Percentiles rank a stretch among this genome's conserved stretches.
phyloP scores from a whole-genome alignment of 345 rosid species.

The Geranium brycei region DNA sequence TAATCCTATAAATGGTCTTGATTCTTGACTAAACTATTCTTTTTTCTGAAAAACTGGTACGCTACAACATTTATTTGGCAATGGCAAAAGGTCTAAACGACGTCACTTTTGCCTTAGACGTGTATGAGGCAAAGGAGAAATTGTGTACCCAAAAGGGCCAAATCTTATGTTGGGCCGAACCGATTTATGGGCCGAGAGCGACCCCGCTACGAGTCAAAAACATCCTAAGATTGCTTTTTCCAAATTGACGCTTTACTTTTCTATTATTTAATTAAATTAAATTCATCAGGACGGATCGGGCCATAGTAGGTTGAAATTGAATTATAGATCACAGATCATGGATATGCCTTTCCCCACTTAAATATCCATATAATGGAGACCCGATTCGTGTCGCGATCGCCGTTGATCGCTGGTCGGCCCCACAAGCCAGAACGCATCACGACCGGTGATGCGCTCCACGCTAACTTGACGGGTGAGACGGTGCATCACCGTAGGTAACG shows the following conservation, averaged over 20 bases:
- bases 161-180: not conserved
- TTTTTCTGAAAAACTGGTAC: too few species aligned
- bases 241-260: not conserved
- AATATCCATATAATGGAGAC: not conserved
- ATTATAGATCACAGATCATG: not conserved
- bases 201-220: not conserved
- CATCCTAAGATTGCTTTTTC: not conserved
- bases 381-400: not conserved
- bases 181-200: not conserved
- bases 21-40: too few species aligned
- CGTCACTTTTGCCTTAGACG: too few species aligned
- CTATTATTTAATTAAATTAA: too few species aligned
- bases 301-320: not conserved
- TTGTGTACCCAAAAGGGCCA: too few species aligned
- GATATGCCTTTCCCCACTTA: not conserved
- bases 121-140: too few species aligned
- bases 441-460: not conserved
- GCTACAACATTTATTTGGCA: too few species aligned
- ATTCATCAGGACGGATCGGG: not conserved
- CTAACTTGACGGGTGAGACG: not conserved
- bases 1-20: too few species aligned
- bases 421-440: not conserved
- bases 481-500: not conserved
- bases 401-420: too few species aligned
- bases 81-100: too few species aligned